Evolutionary conservation across 2,329 filamentous ascomycete genomes (phyloP).

Genomic region (Apiospora rasikravindrae): DNA sequence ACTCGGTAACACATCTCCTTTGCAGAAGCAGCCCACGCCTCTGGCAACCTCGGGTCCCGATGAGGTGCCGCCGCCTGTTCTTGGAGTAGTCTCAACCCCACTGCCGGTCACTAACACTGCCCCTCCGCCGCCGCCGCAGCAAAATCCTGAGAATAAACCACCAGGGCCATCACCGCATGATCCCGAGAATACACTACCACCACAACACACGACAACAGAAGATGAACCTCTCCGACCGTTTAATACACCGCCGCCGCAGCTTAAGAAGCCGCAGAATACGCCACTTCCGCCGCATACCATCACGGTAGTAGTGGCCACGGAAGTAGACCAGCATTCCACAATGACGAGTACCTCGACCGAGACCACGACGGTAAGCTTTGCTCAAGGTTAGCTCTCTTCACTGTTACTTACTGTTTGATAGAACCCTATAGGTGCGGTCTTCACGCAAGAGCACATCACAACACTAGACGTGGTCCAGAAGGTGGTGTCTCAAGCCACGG

Average conservation of each 20-base stretch:
- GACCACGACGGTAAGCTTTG: background rate
- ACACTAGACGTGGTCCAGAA: constrained; percentile 7
- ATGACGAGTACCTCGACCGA: constrained; percentile 8
- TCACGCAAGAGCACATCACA: constrained; percentile 5
- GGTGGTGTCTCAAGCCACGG: background rate
- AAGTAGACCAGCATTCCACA: background rate
- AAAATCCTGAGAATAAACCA: background rate
- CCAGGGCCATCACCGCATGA: background rate
- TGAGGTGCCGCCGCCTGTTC: background rate
- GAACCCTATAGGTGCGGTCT: constrained; percentile 3
- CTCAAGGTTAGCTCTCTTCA: background rate
- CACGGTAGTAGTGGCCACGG: background rate
- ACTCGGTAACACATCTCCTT: background rate
- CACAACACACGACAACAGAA: background rate
- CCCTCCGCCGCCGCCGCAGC: background rate
- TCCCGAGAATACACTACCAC: background rate
- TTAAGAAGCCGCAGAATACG: background rate
- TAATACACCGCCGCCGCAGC: background rate
- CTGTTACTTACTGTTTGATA: background rate
- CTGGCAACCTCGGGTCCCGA: background rate
- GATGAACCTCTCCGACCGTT: background rate
- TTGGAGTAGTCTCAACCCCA: background rate
- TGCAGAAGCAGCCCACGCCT: background rate
- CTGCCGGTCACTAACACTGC: background rate
- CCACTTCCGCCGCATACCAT: background rate